Conservation (phyloP, 1,284 basidiomycete species). For the Gymnopus androsaceus region DNA sequence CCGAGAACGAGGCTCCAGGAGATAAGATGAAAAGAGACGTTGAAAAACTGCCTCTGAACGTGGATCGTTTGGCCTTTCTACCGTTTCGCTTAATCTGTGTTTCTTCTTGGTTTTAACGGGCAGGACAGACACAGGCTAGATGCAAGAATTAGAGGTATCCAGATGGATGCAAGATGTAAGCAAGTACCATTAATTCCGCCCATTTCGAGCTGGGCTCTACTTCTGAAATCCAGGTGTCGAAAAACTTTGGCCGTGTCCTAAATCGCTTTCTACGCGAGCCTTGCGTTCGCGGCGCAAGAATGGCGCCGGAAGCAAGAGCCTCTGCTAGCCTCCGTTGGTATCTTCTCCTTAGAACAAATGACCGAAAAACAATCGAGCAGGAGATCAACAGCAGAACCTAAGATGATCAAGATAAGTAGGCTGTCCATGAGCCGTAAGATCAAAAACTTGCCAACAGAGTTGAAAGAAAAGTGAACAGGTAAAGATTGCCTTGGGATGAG, state of each 20-base stretch:
- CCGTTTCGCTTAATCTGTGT: constrained; percentile 22
- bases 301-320: constrained; percentile 48
- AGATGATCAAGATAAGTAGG: constrained; percentile 42
- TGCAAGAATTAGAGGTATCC: constrained; percentile 2
- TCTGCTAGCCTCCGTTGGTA: constrained; percentile 52
- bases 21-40: constrained; percentile 19
- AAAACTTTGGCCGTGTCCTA: constrained; percentile 54
- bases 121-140: constrained; percentile 38
- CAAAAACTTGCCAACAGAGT: constrained; percentile 17
- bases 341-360: constrained; percentile 60
- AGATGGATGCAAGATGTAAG: constrained; percentile 22
- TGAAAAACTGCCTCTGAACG: constrained; percentile 19
- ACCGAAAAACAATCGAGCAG: constrained; percentile 61
- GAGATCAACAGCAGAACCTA: constrained; percentile 67
- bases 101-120: constrained; percentile 36
- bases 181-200: constrained; percentile 51
- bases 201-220: constrained; percentile 40
- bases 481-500: constrained; percentile 36
- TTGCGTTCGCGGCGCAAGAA: constrained; percentile 37
- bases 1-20: not conserved
- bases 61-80: not conserved
- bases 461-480: constrained; percentile 32
- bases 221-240: constrained; percentile 45
- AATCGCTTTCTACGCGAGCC: constrained; percentile 45
- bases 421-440: constrained; percentile 11